Base-by-base conservation (phyloP, 495 filamentous ascomycete genomes). In the Glutinoglossum americanum region DNA sequence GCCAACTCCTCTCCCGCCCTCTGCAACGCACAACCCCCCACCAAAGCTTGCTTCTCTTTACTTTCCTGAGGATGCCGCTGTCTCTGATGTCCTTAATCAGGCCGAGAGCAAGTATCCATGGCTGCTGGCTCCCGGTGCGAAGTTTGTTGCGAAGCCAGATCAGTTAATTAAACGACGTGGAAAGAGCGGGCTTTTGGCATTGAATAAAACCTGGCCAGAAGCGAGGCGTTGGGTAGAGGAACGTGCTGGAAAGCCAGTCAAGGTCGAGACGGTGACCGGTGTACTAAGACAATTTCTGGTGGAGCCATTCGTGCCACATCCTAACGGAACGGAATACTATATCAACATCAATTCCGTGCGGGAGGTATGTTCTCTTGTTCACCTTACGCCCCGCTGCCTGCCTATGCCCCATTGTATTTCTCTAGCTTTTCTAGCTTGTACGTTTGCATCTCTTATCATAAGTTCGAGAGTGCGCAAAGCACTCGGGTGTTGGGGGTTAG, bases 111-210 rank as follows among this genome's bases (percentile, higher is more conserved):
- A 81, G 67, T 97, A 89, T 76, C 92, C 92, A 60, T 99, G 89
- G 89, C 78, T 99, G 64, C 77, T 96, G 55, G 73, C 76, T 61
- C 65, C 74, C 57, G 88, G 81, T 59, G 74, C 90, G 68, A 90
- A 84, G 74, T 97, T 99, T 71, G 92, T 99, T 63, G 93, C 93
- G 48, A 99, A 99, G 80, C 92, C 92, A 63, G 92, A 99, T 78
- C 93, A 97, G 75, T 80, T 97, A 72, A 97, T 99, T 77, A 99
- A 99, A 83, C 76, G 92, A 67, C 80, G 92, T 74, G 92, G 92
- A 68, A 99, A 99, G 88, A 94, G 87, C 70, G 92, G 92, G 68
- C 82, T 99, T 51, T 75, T 99, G 54, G 85, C 86, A 54, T 76
- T 99, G 66, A 99, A 99, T 79, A 96, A 97, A 82, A 82, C 83